phyloP scores from a whole-genome alignment of 768 basidiomycete genomes.

The Mycena galericulata region DNA sequence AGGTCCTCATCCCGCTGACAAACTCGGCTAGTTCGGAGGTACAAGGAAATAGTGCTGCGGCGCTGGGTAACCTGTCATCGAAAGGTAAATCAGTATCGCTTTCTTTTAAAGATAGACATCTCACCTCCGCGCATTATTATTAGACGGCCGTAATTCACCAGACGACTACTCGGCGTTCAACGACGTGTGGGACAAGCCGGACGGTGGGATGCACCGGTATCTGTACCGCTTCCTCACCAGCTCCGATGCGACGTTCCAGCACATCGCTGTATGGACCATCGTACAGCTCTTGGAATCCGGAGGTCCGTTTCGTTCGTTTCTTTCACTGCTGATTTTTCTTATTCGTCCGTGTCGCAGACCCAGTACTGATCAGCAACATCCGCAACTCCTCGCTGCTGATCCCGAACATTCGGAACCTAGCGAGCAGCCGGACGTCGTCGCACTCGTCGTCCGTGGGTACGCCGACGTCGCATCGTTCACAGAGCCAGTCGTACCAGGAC shows the following conservation, averaged over 20 bases:
- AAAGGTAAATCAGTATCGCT: constrained; percentile 65
- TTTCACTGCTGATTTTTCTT: not conserved
- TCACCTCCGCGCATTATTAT: constrained; percentile 15
- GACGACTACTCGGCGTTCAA: constrained; percentile 98
- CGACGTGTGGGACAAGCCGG: constrained; percentile 97
- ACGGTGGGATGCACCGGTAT: constrained; percentile 96
- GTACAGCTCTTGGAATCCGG: constrained; percentile 98
- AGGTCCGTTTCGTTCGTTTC: constrained; percentile 55
- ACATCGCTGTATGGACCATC: constrained; percentile 99
- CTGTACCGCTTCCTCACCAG: constrained; percentile 94
- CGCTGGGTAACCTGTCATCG: constrained; percentile 96
- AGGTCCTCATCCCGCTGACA: constrained; percentile 96
- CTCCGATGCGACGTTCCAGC: constrained; percentile 97
- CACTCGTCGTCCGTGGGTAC: constrained; percentile 82
- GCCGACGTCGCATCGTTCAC: constrained; percentile 76
- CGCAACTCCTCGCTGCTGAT: constrained; percentile 84
- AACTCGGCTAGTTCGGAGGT: constrained; percentile 97
- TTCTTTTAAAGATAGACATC: constrained; percentile 5
- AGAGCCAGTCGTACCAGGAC: constrained; percentile 79
- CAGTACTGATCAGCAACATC: constrained; percentile 90
- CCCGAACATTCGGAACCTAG: constrained; percentile 88
- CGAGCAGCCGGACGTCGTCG: constrained; percentile 76
- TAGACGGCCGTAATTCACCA: constrained; percentile 79
- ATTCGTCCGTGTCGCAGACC: constrained; percentile 63
- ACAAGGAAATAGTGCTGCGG: constrained; percentile 98